A percentile compares a stretch with the other conserved stretches of the same genome.
These are phyloP conservation scores for Mesotaenium endlicherianum DNA, from an alignment of 139 green algal genomes.

Conservation along the genomic window DNA sequence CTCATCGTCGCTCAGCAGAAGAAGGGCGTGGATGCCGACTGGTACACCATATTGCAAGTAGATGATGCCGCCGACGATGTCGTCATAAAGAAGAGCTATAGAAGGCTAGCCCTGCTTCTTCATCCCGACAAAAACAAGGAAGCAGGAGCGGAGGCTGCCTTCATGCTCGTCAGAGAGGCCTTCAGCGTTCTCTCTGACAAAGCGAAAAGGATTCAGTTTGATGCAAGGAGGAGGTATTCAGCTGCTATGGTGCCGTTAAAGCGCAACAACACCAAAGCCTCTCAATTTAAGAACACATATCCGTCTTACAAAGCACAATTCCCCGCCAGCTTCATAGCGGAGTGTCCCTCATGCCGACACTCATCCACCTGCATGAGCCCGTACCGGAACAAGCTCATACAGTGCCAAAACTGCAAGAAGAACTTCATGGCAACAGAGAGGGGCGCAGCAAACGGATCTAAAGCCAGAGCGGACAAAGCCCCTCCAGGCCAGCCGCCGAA, in stretches of 20 bases:
- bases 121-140: conserved; percentile 51
- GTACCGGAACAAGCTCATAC: not conserved
- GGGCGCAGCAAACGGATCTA: too few relatives aligned
- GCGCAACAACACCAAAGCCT: not conserved
- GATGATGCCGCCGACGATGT: conserved; percentile 13
- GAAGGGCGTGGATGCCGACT: conserved; percentile 21
- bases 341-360: not conserved
- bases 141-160: conserved; percentile 31
- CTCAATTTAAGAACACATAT: not conserved
- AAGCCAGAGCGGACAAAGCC: too few relatives aligned
- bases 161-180: conserved; percentile 32
- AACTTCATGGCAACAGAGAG: conserved; percentile 1
- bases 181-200: conserved; percentile 30
- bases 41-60: conserved; percentile 45
- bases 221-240: not conserved
- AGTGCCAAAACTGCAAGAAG: not conserved
- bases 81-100: conserved; percentile 48
- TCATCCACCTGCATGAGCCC: not conserved
- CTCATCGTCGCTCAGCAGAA: conserved; percentile 1
- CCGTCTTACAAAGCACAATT: not conserved
- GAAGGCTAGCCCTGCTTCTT: conserved; percentile 36
- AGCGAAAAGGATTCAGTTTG: conserved; percentile 7
- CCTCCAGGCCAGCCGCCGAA: too few relatives aligned
- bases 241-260: not conserved
- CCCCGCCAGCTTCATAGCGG: not conserved